These are phyloP conservation scores for Xylaria sp. DNA, from an alignment of 2,329 filamentous ascomycete genomes.

Conservation along the genomic window DNA sequence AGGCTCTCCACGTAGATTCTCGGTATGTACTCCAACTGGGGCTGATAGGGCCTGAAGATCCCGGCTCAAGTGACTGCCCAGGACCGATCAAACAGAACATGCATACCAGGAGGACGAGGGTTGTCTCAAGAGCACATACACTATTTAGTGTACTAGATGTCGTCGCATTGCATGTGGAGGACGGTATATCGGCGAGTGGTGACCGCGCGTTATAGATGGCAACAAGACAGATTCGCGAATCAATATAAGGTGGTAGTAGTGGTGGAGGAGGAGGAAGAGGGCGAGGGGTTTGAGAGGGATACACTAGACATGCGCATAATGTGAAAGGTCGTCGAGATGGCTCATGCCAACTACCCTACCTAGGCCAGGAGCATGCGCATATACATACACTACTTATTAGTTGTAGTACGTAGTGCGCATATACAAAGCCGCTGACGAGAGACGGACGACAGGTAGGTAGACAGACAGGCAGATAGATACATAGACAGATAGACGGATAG, in stretches of 20 bases:
- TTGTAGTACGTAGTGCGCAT: not conserved
- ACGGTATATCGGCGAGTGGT: not conserved
- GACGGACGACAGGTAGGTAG: not conserved
- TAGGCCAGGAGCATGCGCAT: not conserved
- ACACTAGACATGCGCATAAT: not conserved
- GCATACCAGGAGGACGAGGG: constrained; percentile 11
- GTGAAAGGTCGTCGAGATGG: not conserved
- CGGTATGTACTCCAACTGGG: constrained; percentile 25
- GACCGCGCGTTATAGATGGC: not conserved
- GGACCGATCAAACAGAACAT: constrained; percentile 18
- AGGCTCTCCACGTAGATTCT: constrained; percentile 27
- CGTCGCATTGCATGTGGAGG: constrained; percentile 15
- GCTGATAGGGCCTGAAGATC: constrained; percentile 22
- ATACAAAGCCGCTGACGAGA: not conserved
- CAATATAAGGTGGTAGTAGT: not conserved
- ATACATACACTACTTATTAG: not conserved
- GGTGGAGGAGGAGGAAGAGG: not conserved
- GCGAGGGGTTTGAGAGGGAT: not conserved
- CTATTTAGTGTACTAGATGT: not conserved
- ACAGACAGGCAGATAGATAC: too few species aligned
- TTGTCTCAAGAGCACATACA: constrained; percentile 5
- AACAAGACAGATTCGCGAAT: constrained; percentile 13
- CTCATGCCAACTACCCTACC: not conserved
- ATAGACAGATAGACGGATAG: too few species aligned
- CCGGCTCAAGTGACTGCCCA: constrained; percentile 23